These are phyloP conservation scores for Penicillium coprophilum DNA, from an alignment of 495 filamentous ascomycete genomes.

Conservation along the genomic window DNA sequence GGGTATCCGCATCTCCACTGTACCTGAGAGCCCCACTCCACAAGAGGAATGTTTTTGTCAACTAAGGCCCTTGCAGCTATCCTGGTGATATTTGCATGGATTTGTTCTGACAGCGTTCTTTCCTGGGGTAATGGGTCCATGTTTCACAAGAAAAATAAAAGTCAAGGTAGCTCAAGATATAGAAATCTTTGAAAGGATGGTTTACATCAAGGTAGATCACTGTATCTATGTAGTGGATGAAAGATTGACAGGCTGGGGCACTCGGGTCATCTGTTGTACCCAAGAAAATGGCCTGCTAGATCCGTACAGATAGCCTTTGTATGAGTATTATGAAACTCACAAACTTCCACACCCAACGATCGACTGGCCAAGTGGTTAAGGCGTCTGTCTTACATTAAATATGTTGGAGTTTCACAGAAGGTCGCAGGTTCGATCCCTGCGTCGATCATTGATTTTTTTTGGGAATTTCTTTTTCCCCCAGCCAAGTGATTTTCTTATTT, in stretches of 20 bases:
- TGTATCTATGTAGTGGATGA: no score
- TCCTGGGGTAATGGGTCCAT: not conserved
- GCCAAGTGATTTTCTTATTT: not conserved
- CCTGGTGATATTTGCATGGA: not conserved
- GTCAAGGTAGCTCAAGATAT: not conserved
- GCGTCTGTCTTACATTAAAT: constrained; percentile 12
- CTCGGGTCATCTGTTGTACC: no score
- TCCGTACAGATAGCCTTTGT: no score
- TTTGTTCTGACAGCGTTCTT: not conserved
- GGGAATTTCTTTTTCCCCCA: constrained; percentile 14
- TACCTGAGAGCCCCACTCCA: not conserved
- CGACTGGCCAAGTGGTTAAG: constrained; percentile 14
- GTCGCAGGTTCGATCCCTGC: constrained; percentile 14
- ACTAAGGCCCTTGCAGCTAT: not conserved
- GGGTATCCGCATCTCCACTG: not conserved
- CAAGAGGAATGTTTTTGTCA: not conserved
- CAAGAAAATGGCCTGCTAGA: no score
- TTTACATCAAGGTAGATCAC: no score
- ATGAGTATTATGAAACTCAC: no score
- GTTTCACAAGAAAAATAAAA: no score
- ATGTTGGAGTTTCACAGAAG: constrained; percentile 10
- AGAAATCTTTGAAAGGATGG: not conserved
- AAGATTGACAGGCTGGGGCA: no score
- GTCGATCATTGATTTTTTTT: constrained; percentile 9
- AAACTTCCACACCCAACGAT: not conserved